phyloP scores from a whole-genome alignment of 305 asterid genomes.

The Solanum hybrid region DNA sequence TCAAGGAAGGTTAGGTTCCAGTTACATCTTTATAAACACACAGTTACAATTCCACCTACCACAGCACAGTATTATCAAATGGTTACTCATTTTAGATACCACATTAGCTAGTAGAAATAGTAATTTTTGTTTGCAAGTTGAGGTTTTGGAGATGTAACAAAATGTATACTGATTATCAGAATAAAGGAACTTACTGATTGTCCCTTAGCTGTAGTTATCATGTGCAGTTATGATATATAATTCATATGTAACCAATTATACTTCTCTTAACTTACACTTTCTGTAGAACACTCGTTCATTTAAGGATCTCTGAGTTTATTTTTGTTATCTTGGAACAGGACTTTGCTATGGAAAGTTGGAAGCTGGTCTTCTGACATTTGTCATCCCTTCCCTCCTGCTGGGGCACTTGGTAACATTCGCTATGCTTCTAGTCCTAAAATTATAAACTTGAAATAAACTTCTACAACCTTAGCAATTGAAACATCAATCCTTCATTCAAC shows the following conservation, averaged over 20 bases:
- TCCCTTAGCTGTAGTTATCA: background rate
- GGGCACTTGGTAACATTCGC: slow-evolving; percentile 52
- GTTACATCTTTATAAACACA: background rate
- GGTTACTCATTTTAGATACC: background rate
- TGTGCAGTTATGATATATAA: background rate
- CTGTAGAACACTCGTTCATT: background rate
- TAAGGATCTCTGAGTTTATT: background rate
- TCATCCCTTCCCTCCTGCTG: slow-evolving; percentile 64
- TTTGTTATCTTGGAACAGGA: slow-evolving; percentile 33
- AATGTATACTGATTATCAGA: background rate
- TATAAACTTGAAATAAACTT: too few relatives aligned
- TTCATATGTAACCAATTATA: background rate
- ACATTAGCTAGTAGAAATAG: background rate
- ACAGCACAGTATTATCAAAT: background rate
- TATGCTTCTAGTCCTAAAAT: background rate
- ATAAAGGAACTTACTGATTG: background rate
- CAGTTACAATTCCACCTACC: background rate
- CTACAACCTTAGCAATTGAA: background rate
- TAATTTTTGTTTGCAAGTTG: background rate
- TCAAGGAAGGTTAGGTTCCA: slow-evolving; percentile 65
- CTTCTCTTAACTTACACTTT: background rate
- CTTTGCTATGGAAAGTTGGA: slow-evolving; percentile 95
- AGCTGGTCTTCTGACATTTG: slow-evolving; percentile 40
- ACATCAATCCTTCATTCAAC: background rate
- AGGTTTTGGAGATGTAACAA: background rate